Conservation (phyloP, 768 basidiomycete species). For the Suillus decipiens region DNA sequence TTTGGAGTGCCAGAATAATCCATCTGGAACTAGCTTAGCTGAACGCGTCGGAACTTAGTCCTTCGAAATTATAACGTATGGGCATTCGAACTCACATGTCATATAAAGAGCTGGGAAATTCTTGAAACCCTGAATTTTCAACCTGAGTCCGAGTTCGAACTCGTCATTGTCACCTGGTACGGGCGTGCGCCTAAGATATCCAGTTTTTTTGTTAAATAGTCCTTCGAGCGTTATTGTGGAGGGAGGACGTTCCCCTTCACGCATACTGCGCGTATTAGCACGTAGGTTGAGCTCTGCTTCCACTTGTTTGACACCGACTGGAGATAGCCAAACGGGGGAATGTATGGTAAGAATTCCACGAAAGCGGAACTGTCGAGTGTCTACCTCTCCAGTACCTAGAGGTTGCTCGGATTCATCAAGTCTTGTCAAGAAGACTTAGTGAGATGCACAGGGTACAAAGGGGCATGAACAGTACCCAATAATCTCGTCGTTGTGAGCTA, state of each 20-base stretch:
- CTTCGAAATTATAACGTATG: no score
- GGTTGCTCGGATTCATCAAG: conserved; percentile 51
- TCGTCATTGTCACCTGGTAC: conserved; percentile 15
- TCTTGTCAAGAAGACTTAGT: conserved; percentile 27
- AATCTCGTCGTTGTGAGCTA: conserved; percentile 28
- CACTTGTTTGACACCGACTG: conserved; percentile 41
- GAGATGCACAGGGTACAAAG: neutral
- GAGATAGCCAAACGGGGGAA: conserved; percentile 50
- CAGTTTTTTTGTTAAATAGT: conserved; percentile 32
- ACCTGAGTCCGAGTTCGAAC: conserved; percentile 30
- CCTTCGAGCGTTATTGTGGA: conserved; percentile 36
- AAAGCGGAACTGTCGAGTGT: conserved; percentile 43
- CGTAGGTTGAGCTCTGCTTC: conserved; percentile 46
- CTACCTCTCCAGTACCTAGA: conserved; percentile 27
- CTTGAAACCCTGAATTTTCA: conserved; percentile 46
- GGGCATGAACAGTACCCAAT: conserved; percentile 23
- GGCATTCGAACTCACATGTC: conserved; percentile 30
- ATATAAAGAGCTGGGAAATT: conserved; percentile 42
- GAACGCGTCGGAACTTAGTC: neutral
- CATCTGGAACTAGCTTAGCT: conserved; percentile 34
- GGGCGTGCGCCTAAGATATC: conserved; percentile 11
- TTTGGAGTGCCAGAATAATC: conserved; percentile 34
- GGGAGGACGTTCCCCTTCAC: conserved; percentile 18
- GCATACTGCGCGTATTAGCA: conserved; percentile 31
- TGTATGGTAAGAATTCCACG: conserved; percentile 52